Base-by-base conservation (phyloP, 1,139 yeast species). In the Protomyces lactucae-debilis region DNA sequence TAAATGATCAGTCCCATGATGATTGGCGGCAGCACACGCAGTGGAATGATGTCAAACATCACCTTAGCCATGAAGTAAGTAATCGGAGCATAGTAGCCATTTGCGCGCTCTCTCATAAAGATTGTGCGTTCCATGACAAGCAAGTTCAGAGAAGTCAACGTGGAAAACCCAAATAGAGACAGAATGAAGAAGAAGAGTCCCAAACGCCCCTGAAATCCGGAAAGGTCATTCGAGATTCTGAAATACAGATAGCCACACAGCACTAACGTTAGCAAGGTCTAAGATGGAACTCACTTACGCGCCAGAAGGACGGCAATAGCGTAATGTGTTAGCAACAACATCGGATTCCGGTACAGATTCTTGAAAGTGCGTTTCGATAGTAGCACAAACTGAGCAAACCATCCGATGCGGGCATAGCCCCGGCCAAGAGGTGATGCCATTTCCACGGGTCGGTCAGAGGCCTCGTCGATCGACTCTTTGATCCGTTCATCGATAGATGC, bases 161-260 rank as follows among this genome's bases (percentile, higher is more conserved):
- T 86, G 1, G 96, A 87, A 74, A 93, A 93, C 0, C 99, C 99
- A 77, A 93, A 92, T 72, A 92, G 82, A 3, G 98, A 90, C 69
- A 93, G 79, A 64, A 92, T 77, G 74, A 70, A 70, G 79, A 93
- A 92, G 76, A 93, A 93, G 67, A 93, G 79, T 0, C 99, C 99
- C 69, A 93, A 79, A 71, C 99, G 82, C 75, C 93, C 93, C 74
- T 93, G 99, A 79, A 93, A 93, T 0, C 99, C 99, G 72, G 96
- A 85, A 66, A 93, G 92, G 74, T 93, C 97, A 72, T 91, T 87
- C 54, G 85, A 79, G 28, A 92, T 85, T 71, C 90, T 80, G 76
- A 86, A 92, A 75, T 93, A 93, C 52, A 93, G 78, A 64, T 84
- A 83, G 0, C 98, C 97, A 76, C 96, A 87, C 75, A 93, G 88